These are phyloP conservation scores for Globisporangium barbulae DNA, from an alignment of 352 stramenopile species.

Conservation along the genomic window DNA sequence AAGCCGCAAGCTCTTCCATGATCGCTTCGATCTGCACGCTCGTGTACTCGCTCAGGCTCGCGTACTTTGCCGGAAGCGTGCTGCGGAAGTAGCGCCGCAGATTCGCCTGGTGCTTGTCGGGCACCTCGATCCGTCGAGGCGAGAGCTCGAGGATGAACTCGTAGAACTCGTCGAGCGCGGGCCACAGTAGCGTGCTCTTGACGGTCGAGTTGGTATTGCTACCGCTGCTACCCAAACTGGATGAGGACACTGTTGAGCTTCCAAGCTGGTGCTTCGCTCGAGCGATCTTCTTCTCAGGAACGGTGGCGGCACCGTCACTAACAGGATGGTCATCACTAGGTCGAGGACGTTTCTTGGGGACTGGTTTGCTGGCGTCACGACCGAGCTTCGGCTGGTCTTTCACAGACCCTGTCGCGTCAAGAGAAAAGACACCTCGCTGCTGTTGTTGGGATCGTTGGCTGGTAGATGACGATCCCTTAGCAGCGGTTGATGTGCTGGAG, in stretches of 20 bases:
- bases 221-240: background rate
- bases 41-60: conserved; percentile 53
- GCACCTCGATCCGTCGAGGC: conserved; percentile 37
- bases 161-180: conserved; percentile 72
- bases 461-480: background rate
- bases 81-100: conserved; percentile 29
- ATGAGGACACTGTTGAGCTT: background rate
- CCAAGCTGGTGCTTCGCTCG: conserved; percentile 8
- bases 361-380: background rate
- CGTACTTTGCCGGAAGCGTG: conserved; percentile 45
- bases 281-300: conserved; percentile 13
- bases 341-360: conserved; percentile 19
- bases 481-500: background rate
- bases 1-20: conserved; percentile 62
- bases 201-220: conserved; percentile 2
- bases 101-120: conserved; percentile 23
- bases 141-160: conserved; percentile 67
- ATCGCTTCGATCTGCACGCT: conserved; percentile 58
- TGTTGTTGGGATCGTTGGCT: conserved; percentile 4
- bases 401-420: conserved; percentile 2
- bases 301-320: background rate
- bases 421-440: conserved; percentile 9
- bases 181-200: conserved; percentile 69
- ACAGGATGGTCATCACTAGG: background rate
- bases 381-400: conserved; percentile 12